phyloP scores from a whole-genome alignment of 2,329 filamentous ascomycete species.

The Claviceps purpurea region DNA sequence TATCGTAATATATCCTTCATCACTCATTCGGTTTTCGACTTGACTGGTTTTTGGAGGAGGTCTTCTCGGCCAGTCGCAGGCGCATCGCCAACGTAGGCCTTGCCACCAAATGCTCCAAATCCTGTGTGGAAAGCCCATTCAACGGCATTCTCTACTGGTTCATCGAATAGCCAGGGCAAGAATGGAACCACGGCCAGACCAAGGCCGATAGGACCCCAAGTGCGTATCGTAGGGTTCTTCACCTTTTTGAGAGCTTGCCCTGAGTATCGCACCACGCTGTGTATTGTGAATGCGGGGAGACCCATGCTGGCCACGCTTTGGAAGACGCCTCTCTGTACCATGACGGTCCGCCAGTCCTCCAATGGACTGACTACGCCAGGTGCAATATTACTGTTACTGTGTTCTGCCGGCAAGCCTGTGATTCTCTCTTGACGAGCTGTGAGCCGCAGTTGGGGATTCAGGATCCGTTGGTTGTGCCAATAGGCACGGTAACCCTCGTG shows the following conservation, averaged over 20 bases:
- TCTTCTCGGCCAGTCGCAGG: constrained; percentile 38
- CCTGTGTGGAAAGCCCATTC: constrained; percentile 82
- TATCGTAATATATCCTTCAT: neutral
- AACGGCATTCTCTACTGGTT: constrained; percentile 83
- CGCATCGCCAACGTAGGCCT: constrained; percentile 38
- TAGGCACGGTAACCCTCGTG: constrained; percentile 96
- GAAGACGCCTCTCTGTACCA: constrained; percentile 83
- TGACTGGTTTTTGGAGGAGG: constrained; percentile 27
- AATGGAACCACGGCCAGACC: constrained; percentile 67
- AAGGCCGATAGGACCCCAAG: constrained; percentile 83
- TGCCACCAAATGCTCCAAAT: constrained; percentile 59
- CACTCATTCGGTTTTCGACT: constrained; percentile 29
- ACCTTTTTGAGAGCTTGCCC: constrained; percentile 71
- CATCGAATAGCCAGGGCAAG: constrained; percentile 72
- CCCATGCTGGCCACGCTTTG: constrained; percentile 89
- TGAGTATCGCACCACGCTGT: constrained; percentile 82
- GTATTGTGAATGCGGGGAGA: constrained; percentile 83
- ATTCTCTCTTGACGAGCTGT: constrained; percentile 34
- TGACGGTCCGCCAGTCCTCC: constrained; percentile 82
- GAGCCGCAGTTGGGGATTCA: constrained; percentile 53
- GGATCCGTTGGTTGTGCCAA: constrained; percentile 63
- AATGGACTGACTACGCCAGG: constrained; percentile 48
- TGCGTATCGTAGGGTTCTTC: constrained; percentile 63
- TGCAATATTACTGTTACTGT: constrained; percentile 12
- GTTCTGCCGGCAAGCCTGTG: constrained; percentile 28